phyloP scores from a whole-genome alignment of 164 flowering plant species.

The Houttuynia cordata region DNA sequence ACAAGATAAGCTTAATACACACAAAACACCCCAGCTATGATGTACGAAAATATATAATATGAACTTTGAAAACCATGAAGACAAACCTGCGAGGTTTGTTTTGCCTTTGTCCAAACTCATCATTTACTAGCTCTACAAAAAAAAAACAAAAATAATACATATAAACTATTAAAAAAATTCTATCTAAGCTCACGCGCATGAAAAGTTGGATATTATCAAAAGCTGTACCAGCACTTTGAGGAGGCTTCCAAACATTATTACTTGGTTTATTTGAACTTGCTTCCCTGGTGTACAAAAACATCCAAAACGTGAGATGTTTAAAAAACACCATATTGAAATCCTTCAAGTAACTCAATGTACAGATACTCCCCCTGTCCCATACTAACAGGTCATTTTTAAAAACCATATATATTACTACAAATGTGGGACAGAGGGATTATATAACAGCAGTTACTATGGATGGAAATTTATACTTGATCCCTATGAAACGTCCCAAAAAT shows the following conservation, averaged over 20 bases:
- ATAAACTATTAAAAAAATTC: background rate
- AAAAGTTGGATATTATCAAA: background rate
- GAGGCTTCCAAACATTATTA: conserved; percentile 36
- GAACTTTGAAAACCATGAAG: background rate
- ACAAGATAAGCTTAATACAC: background rate
- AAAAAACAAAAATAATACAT: background rate
- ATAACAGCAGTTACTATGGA: too few relatives aligned
- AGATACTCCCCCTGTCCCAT: too few relatives aligned
- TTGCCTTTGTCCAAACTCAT: conserved; percentile 78
- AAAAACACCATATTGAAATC: background rate
- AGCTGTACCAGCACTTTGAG: conserved; percentile 58
- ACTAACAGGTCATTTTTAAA: too few relatives aligned
- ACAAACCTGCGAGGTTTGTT: conserved; percentile 91
- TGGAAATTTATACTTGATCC: too few relatives aligned
- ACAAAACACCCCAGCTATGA: background rate
- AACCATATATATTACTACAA: too few relatives aligned
- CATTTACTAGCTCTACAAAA: conserved; percentile 47
- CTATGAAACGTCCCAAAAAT: background rate
- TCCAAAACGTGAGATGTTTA: conserved; percentile 2
- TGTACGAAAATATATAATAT: too few relatives aligned
- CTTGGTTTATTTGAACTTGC: conserved; percentile 26
- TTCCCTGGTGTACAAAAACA: conserved; percentile 46
- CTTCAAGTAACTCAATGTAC: too few relatives aligned
- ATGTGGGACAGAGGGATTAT: too few relatives aligned
- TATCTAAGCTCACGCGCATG: background rate